Evolutionary conservation across 2,329 filamentous ascomycete genomes (phyloP), one percentile per base, ranked within the genome.

Genomic region (Helicocarpus griseus): DNA sequence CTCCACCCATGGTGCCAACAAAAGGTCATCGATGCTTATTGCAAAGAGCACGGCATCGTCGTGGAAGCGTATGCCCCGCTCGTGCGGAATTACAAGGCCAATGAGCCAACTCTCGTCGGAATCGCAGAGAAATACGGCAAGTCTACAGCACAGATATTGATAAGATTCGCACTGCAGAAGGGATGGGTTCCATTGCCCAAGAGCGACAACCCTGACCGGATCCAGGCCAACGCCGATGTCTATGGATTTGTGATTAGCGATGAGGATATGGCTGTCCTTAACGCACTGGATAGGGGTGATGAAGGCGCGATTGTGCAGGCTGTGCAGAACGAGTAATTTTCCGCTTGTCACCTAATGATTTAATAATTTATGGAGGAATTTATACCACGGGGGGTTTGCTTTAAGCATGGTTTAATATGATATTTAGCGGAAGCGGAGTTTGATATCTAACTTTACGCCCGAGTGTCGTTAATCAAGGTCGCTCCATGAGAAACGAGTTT

Each of bases 101-200:
- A 83, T 38, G 85, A 94, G 56, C 72, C 78, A 56, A 79, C 77
- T 11, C 72, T 93, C 29, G 75, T 78, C 53, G 73, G 73, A 13
- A 69, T 94, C 52, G 80, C 83, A 1, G 73, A 83, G 60, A 90
- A 89, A 71, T 80, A 93, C 65, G 75, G 75, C 57, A 89, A 85
- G 71, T 80, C 80, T 6, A 80, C 85, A 53, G 85, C 86, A 8
- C 89, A 95, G 74, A 72, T 95, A 8, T 68, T 95, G 61, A 71
- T 95, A 47, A 78, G 89, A 56, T 95, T 88, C 78, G 86, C 85
- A 58, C 67, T 95, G 68, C 86, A 95, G 69, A 90, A 87, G 70
- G 85, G 80, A 3, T 82, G 80, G 65, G 76, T 86, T 31, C 85
- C 85, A 43, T 71, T 89, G 54, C 84, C 86, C 21, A 89, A 89